Percentiles rank a stretch among this genome's conserved stretches.
These are phyloP conservation scores for Lepidium sativum DNA, from an alignment of 345 rosid genomes.

Conservation along the genomic window DNA sequence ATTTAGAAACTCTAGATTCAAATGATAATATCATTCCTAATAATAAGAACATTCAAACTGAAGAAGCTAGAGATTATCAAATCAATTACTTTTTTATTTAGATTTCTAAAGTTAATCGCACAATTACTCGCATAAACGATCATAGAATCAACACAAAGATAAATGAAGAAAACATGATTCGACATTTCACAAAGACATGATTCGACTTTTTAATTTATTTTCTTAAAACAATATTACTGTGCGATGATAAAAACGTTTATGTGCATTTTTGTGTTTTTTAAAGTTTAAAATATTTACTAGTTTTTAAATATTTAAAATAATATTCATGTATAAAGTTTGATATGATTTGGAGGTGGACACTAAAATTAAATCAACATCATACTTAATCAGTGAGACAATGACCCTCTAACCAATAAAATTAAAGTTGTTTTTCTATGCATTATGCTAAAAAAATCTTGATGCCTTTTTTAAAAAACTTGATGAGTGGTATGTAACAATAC, in stretches of 20 bases:
- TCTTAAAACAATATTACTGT: neutral
- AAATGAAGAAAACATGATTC: no score
- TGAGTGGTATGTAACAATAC: neutral
- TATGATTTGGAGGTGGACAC: neutral
- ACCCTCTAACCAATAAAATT: conserved; percentile 1
- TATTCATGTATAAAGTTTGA: neutral
- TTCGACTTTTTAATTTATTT: neutral
- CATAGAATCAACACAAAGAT: no score
- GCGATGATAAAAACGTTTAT: neutral
- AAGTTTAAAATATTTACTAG: no score
- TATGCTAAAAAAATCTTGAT: neutral
- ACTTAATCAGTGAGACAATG: neutral
- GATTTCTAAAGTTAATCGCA: no score
- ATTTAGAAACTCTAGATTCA: no score
- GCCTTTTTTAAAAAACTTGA: neutral
- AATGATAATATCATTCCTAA: no score
- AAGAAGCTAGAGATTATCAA: no score
- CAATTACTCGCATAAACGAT: no score
- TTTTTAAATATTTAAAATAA: neutral
- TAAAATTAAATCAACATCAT: neutral
- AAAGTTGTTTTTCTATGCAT: neutral
- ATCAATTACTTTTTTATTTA: no score
- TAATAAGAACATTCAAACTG: no score
- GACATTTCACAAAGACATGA: no score
- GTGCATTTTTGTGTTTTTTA: no score